Percentiles rank a stretch among this genome's conserved stretches.
These are phyloP conservation scores for Fusarium bulbicola DNA, from an alignment of 2,329 filamentous ascomycete species.

Conservation along the genomic window DNA sequence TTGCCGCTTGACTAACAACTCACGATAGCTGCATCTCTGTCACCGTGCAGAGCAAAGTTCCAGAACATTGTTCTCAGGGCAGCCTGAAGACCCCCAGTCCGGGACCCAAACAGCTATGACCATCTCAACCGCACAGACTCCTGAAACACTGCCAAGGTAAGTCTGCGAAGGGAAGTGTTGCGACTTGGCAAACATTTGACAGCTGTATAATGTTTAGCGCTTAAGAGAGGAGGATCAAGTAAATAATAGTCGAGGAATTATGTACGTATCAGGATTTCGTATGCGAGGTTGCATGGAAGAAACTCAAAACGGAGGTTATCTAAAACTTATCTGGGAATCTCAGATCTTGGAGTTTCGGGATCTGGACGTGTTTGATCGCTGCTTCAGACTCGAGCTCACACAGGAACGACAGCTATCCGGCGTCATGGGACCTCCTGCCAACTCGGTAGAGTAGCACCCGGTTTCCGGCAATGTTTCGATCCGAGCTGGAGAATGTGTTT, in stretches of 20 bases:
- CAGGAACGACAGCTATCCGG: constrained; percentile 36
- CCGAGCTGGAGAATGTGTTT: constrained; percentile 25
- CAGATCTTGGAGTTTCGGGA: constrained; percentile 34
- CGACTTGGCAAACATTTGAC: constrained; percentile 28
- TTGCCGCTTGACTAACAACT: background rate
- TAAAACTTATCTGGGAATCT: constrained; percentile 30
- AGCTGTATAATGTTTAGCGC: constrained; percentile 5
- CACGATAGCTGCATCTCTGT: constrained; percentile 12
- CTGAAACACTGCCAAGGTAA: constrained; percentile 26
- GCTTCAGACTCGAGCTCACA: constrained; percentile 37
- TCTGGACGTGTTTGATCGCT: constrained; percentile 37
- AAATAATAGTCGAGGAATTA: background rate
- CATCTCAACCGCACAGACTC: constrained; percentile 15
- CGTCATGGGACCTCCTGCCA: constrained; percentile 32
- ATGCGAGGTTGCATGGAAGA: background rate
- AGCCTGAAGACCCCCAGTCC: constrained; percentile 13
- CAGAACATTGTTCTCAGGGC: constrained; percentile 19
- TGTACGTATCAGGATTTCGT: background rate
- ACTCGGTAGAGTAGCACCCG: constrained; percentile 20
- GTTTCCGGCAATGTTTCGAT: constrained; percentile 21
- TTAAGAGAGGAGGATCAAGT: background rate
- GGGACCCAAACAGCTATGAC: constrained; percentile 9
- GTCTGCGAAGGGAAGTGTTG: constrained; percentile 6
- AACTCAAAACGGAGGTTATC: constrained; percentile 21
- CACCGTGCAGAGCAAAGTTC: constrained; percentile 10